Base-by-base conservation (phyloP, 2,329 filamentous ascomycete genomes). In the Colletotrichum theobromicola region DNA sequence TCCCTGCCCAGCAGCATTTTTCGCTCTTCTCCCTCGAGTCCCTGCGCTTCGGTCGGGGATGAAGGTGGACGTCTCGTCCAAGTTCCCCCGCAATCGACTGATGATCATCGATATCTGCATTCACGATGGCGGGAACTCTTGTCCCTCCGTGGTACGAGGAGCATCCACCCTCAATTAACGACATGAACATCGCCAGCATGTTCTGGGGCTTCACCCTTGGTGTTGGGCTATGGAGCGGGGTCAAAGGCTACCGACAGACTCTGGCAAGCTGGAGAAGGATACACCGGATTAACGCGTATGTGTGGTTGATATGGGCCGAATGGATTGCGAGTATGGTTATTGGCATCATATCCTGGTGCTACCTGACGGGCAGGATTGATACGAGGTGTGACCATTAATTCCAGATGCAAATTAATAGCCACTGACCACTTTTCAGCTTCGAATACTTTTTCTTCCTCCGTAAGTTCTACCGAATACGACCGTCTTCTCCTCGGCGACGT, bases 231-330 rank as follows among this genome's bases (percentile, higher is more conserved):
- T 81, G 84, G 63, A 83, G 80, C 58, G 77, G 77, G 60, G 79
- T 83, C 72, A 84, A 81, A 53, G 83, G 80, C 9, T 78, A 79
- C 28, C 79, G 80, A 67, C 85, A 87, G 75, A 84, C 84, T 4
- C 76, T 78, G 53, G 72, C 76, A 28, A 80, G 82, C 64, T 80
- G 78, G 71, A 79, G 77, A 37, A 79, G 82, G 58, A 82, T 81
- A 72, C 78, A 80, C 32, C 79, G 80, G 13, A 77, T 83, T 46
- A 84, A 80, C 24, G 76, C 80, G 6, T 87, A 87, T 68, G 79
- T 86, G 46, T 78, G 80, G 70, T 79, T 86, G 77, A 82, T 87
- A 57, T 87, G 86, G 85, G 65, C 80, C 24, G 84, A 86, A 73
- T 78, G 84, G 58, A 50, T 82, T 12, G 78, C 82, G 4, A 84